Evolutionary conservation across 345 rosid species (phyloP).

Genomic region (Eucalyptus cloeziana): DNA sequence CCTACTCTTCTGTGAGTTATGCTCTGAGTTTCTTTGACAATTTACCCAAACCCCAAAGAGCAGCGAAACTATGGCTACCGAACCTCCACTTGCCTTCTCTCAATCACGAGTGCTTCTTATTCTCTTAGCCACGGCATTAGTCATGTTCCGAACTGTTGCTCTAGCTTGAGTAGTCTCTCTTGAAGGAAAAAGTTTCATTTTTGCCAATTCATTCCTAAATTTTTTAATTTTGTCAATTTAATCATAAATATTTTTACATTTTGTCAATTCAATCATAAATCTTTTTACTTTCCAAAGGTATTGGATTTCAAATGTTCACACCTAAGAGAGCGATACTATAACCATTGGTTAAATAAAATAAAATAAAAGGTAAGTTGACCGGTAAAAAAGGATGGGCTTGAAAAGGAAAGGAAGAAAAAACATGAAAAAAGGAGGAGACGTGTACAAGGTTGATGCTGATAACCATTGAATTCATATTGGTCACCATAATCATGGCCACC

Average conservation of each 20-base stretch:
- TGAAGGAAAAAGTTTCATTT: neutral
- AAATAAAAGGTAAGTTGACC: no score
- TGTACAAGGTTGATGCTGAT: no score
- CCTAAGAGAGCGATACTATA: no score
- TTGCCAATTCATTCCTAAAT: rapidly evolving
- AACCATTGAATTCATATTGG: no score
- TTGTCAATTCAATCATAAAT: rapidly evolving
- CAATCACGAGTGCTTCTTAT: neutral
- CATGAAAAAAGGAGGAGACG: no score
- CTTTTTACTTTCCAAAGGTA: rapidly evolving
- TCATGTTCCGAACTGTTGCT: rapidly evolving
- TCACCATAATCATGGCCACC: no score
- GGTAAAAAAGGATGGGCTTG: no score
- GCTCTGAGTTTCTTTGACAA: neutral
- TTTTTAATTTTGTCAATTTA: no score
- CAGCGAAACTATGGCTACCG: neutral
- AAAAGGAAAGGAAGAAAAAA: no score
- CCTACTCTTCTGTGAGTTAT: neutral
- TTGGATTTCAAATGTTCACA: no score
- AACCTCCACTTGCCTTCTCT: neutral
- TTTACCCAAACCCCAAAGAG: neutral
- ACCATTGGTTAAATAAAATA: no score
- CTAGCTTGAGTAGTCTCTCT: neutral
- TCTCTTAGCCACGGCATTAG: neutral
- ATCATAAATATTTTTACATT: rapidly evolving